phyloP scores from a whole-genome alignment of 441 rosid species.

The Populus hybrid region DNA sequence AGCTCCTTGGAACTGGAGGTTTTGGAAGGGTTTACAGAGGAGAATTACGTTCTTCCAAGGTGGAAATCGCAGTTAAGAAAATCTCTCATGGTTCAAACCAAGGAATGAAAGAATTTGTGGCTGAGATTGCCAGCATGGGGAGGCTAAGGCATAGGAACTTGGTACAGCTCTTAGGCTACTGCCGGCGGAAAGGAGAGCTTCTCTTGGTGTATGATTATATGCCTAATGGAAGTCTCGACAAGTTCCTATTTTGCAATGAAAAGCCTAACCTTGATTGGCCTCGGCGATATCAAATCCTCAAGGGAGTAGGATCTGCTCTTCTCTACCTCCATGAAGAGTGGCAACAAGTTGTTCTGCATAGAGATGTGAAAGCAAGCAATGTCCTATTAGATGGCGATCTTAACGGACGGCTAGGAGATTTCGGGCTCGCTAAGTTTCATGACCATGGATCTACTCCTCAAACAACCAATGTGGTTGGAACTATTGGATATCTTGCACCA shows the following conservation, averaged over 20 bases:
- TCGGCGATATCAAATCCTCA: slow-evolving; percentile 31
- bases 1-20: slow-evolving; percentile 35
- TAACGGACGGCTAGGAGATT: slow-evolving; percentile 43
- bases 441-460: slow-evolving; percentile 23
- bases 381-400: slow-evolving; percentile 30
- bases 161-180: slow-evolving; percentile 37
- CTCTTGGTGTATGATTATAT: slow-evolving; percentile 23
- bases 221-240: slow-evolving; percentile 38
- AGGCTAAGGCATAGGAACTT: slow-evolving; percentile 2
- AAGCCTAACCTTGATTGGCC: slow-evolving; percentile 27
- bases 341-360: slow-evolving; percentile 41
- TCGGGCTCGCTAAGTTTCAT: slow-evolving; percentile 36
- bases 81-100: slow-evolving; percentile 27
- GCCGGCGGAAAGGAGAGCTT: slow-evolving; percentile 36
- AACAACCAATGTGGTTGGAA: no score
- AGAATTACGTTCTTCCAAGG: slow-evolving; percentile 15
- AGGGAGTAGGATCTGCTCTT: slow-evolving; percentile 32
- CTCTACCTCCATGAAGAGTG: slow-evolving; percentile 43
- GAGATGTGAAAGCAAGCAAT: slow-evolving; percentile 37
- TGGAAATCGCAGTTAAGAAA: slow-evolving; percentile 36
- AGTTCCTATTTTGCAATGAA: slow-evolving; percentile 22
- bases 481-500: no score
- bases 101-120: slow-evolving; percentile 36
- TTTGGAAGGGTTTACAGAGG: slow-evolving; percentile 38
- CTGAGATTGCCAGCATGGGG: slow-evolving; percentile 31